phyloP scores from a whole-genome alignment of 345 rosid genomes.

The Capsella bursapastoris region DNA sequence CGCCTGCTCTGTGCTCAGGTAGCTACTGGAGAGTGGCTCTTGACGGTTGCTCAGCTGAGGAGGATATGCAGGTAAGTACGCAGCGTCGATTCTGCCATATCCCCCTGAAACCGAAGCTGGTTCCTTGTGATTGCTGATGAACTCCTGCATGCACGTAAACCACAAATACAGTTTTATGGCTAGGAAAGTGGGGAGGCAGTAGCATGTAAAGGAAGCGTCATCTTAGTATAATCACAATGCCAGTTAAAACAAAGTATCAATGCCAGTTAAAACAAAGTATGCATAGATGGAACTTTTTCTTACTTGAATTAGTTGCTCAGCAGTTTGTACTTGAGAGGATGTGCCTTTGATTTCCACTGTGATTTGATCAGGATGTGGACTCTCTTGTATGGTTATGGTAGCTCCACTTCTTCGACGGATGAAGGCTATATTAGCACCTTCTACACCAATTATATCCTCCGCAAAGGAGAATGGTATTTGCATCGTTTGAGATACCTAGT shows the following conservation, averaged over 20 bases:
- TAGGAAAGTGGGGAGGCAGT: background rate
- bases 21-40: constrained; percentile 38
- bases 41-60: constrained; percentile 42
- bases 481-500: constrained; percentile 78
- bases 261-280: too few relatives aligned
- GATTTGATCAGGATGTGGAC: constrained; percentile 69
- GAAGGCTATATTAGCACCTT: constrained; percentile 75
- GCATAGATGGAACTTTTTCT: constrained; percentile 2
- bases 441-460: constrained; percentile 79
- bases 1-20: constrained; percentile 35
- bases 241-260: background rate
- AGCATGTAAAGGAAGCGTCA: background rate
- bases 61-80: constrained; percentile 44
- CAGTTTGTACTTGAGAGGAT: constrained; percentile 70
- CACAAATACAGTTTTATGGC: background rate
- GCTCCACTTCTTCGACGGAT: constrained; percentile 81
- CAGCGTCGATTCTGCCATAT: constrained; percentile 37
- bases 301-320: constrained; percentile 84
- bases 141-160: constrained; percentile 30
- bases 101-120: constrained; percentile 39
- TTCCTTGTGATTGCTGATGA: constrained; percentile 47
- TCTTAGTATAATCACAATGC: background rate
- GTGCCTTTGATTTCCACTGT: constrained; percentile 86
- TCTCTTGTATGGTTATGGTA: constrained; percentile 71
- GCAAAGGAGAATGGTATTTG: constrained; percentile 83